These are phyloP conservation scores for Iodosphaeria phyllophila DNA, from an alignment of 2,329 filamentous ascomycete species.

Conservation along the genomic window DNA sequence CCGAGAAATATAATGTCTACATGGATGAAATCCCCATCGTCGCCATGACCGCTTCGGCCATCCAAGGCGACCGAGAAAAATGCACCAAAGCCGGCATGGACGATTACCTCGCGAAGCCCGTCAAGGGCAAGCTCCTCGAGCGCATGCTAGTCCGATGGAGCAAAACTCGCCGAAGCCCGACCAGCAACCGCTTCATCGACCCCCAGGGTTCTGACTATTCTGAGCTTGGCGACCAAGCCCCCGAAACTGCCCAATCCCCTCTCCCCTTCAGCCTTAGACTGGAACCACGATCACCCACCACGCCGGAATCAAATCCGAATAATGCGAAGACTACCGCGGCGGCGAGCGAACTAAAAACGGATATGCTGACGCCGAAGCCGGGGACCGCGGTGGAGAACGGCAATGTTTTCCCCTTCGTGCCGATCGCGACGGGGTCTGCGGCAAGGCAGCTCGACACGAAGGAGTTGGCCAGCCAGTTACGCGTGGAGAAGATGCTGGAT, in stretches of 20 bases:
- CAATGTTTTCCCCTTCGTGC: slow-evolving; percentile 19
- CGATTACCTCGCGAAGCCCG: slow-evolving; percentile 56
- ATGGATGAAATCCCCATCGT: slow-evolving; percentile 51
- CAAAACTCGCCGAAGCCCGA: slow-evolving; percentile 12
- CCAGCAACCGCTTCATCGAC: slow-evolving; percentile 9
- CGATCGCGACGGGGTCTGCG: slow-evolving; percentile 4
- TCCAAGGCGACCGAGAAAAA: slow-evolving; percentile 59
- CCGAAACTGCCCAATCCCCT: slow-evolving; percentile 5
- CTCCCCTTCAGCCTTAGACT: no score
- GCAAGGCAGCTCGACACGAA: slow-evolving; percentile 14
- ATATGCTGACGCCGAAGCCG: slow-evolving; percentile 20
- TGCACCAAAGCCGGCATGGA: slow-evolving; percentile 61
- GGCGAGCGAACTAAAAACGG: slow-evolving; percentile 5
- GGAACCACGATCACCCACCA: no score
- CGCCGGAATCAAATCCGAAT: slow-evolving; percentile 5
- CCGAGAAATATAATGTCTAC: slow-evolving; percentile 39
- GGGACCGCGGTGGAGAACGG: slow-evolving; percentile 16
- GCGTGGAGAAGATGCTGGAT: slow-evolving; percentile 27
- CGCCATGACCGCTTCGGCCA: slow-evolving; percentile 67
- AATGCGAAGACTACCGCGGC: slow-evolving; percentile 1
- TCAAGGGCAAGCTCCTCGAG: slow-evolving; percentile 48
- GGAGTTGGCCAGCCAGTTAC: slow-evolving; percentile 21
- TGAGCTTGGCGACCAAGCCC: slow-evolving; percentile 23
- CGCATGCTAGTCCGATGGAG: slow-evolving; percentile 56
- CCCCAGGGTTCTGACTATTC: slow-evolving; percentile 23